phyloP scores from a whole-genome alignment of 148 eudicot species.

The Rhododendron williamsianum region DNA sequence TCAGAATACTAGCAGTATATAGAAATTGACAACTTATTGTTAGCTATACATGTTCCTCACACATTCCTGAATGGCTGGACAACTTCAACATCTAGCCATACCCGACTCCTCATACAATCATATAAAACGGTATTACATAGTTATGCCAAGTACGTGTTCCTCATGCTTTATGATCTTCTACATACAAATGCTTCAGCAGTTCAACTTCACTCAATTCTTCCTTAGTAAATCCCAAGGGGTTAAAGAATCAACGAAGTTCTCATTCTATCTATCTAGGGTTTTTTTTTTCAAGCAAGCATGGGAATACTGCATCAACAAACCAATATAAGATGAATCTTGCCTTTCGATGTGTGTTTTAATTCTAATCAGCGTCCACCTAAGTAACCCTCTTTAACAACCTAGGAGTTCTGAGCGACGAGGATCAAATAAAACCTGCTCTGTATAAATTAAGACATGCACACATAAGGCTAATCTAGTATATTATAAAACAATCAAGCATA shows the following conservation, averaged over 20 bases:
- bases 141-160: background rate
- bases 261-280: background rate
- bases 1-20: background rate
- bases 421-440: background rate
- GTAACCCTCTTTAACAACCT: background rate
- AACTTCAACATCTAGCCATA: background rate
- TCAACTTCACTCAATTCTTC: background rate
- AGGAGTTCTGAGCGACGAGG: background rate
- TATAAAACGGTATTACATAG: background rate
- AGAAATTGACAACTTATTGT: background rate
- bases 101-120: background rate
- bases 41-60: background rate
- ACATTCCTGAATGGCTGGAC: background rate
- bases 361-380: background rate
- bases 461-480: background rate
- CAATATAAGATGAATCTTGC: background rate
- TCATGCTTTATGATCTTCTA: background rate
- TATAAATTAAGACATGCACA: background rate
- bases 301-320: background rate
- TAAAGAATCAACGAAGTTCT: background rate
- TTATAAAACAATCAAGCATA: background rate
- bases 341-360: background rate
- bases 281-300: background rate
- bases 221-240: background rate
- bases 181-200: background rate